Evolutionary conservation across 1,139 yeast genomes (phyloP), one percentile per base, ranked within the genome.

Genomic region (Candida albicans): DNA sequence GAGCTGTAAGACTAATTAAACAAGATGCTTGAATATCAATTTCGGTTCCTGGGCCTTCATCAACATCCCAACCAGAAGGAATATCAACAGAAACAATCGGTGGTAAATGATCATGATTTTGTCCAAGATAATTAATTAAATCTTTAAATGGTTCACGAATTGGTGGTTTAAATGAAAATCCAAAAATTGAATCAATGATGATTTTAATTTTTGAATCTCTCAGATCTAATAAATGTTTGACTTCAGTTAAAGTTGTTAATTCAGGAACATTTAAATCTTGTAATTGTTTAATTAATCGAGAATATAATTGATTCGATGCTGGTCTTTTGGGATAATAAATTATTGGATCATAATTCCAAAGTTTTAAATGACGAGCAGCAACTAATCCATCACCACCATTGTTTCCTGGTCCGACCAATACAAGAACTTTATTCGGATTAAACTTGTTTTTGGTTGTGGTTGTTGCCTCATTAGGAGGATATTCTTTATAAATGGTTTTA

Each of bases 21-120:
- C 82, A 81, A 5, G 75, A 65, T 0, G 99, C 96, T 8, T 62
- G 62, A 4, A 77, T 74, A 26, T 73, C 76, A 1, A 63, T 59
- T 27, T 25, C 39, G 3, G 62, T 67, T 0, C 61, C 55, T 0
- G 95, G 96, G 0, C 99, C 99, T 4, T 74, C 58, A 57, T 93
- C 96, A 5, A 93, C 98, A 59, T 90, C 95, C 99, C 99, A 93
- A 0, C 97, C 96, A 0, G 96, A 86, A 0, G 99, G 99, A 34
- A 91, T 82, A 59, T 93, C 99, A 1, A 93, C 87, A 0, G 96
- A 81, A 0, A 88, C 79, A 2, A 91, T 77, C 0, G 89, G 90
- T 3, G 75, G 65, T 8, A 71, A 60, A 8, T 62, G 53, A 4
- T 53, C 43, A 3, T 65, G 54, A 24, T 73, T 61, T 1, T 45